Percentiles rank a stretch among this genome's conserved stretches.
Conservation (phyloP, 257 asterid genomes). For the Solanum ossicruentum region DNA sequence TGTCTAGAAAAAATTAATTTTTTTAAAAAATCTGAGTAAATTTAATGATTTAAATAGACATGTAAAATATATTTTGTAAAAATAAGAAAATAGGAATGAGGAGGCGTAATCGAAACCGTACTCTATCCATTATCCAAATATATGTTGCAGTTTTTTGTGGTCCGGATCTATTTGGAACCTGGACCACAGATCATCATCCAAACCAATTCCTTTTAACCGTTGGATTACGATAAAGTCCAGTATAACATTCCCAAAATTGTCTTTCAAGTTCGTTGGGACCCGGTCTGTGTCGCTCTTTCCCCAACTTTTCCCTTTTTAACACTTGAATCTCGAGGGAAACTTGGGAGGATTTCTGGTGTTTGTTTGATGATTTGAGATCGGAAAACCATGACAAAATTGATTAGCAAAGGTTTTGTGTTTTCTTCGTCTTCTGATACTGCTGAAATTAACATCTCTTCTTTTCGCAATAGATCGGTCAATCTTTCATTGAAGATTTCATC, state of each 20-base stretch:
- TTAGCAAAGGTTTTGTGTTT: not conserved
- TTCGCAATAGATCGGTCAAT: not conserved
- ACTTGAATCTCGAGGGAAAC: not conserved
- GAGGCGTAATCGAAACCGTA: not conserved
- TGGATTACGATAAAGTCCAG: not conserved
- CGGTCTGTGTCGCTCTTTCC: not conserved
- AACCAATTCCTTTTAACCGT: not conserved
- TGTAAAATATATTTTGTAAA: not conserved
- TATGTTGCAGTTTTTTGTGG: not conserved
- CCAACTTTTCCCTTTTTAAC: not conserved
- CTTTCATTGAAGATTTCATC: not conserved
- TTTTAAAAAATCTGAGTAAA: too few species aligned
- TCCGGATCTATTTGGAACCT: not conserved
- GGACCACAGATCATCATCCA: not conserved
- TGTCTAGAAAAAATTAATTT: too few species aligned
- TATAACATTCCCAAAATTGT: not conserved
- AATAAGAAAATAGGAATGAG: not conserved
- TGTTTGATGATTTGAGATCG: not conserved
- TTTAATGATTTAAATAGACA: too few species aligned
- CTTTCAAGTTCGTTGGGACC: not conserved
- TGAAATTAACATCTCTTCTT: not conserved
- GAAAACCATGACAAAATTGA: not conserved
- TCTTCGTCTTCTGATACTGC: not conserved
- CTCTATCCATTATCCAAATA: not conserved
- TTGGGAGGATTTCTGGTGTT: not conserved